A percentile compares a stretch with the other conserved stretches of the same genome.
Evolutionary conservation across 2,329 filamentous ascomycete species (phyloP).

Genomic region (Zelopaecilomyces penicillatus): DNA sequence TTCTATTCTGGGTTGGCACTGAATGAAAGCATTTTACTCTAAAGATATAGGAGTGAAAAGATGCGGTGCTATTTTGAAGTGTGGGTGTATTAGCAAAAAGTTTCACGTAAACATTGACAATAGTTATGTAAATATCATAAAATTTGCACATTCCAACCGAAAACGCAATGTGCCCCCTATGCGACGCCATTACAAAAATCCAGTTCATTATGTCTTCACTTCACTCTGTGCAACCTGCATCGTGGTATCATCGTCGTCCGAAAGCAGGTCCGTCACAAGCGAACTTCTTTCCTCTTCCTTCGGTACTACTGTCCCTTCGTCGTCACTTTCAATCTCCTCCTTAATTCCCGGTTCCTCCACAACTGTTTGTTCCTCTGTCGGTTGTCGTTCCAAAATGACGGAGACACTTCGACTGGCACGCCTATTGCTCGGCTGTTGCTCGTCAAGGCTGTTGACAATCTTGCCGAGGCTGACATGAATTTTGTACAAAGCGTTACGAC

Average conservation of each 20-base stretch:
- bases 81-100: not conserved
- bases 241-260: conserved; percentile 31
- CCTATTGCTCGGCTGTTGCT: conserved; percentile 28
- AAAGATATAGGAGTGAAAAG: not conserved
- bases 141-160: too few species aligned
- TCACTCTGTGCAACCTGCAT: conserved; percentile 18
- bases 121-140: too few species aligned
- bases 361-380: conserved; percentile 30
- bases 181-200: not conserved
- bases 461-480: conserved; percentile 59
- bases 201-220: conserved; percentile 5
- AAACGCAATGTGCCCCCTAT: not conserved
- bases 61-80: not conserved
- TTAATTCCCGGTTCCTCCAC: conserved; percentile 38
- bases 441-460: conserved; percentile 54
- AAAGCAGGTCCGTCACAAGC: conserved; percentile 31
- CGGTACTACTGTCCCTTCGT: conserved; percentile 5
- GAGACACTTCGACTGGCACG: conserved; percentile 39
- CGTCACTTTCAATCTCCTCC: conserved; percentile 28
- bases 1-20: conserved; percentile 46
- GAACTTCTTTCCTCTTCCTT: conserved; percentile 20
- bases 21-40: conserved; percentile 7
- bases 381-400: conserved; percentile 20
- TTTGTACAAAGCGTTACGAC: conserved; percentile 58
- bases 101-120: not conserved